These are phyloP conservation scores for Blepharisma japonicum DNA, from an alignment of 73 alveolate genomes.

Conservation along the genomic window DNA sequence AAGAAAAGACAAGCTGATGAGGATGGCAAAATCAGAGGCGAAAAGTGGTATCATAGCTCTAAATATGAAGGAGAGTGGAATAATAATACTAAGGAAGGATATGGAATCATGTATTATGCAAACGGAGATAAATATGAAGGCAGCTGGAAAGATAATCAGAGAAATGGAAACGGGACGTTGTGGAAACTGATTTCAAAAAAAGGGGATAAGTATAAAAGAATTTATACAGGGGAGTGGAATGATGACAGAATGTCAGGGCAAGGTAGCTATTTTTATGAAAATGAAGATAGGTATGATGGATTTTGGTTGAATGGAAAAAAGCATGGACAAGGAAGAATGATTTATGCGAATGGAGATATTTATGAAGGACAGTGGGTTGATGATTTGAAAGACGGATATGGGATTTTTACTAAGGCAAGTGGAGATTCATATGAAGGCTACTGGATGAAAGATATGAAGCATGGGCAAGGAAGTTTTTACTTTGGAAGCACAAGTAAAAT, in stretches of 20 bases:
- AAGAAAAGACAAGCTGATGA: conserved; percentile 73
- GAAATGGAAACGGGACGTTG: conserved; percentile 95
- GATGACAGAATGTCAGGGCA: conserved; percentile 95
- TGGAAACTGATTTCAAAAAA: conserved; percentile 57
- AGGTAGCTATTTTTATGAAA: conserved; percentile 88
- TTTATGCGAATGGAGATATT: conserved; percentile 91
- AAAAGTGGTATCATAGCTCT: conserved; percentile 77
- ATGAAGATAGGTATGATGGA: conserved; percentile 98
- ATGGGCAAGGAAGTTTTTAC: conserved; percentile 86
- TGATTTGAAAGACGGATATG: conserved; percentile 85
- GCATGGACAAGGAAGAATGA: conserved; percentile 94
- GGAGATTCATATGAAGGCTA: conserved; percentile 91
- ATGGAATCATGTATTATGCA: conserved; percentile 72
- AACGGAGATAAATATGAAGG: conserved; percentile 95
- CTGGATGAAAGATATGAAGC: conserved; percentile 89
- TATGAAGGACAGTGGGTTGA: conserved; percentile 95
- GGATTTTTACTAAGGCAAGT: conserved; percentile 78
- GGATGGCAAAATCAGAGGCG: conserved; percentile 88
- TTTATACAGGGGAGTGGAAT: conserved; percentile 96
- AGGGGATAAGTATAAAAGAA: conserved; percentile 68
- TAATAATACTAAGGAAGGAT: conserved; percentile 78
- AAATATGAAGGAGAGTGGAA: conserved; percentile 88
- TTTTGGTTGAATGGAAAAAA: conserved; percentile 87
- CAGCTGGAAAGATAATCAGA: conserved; percentile 75
- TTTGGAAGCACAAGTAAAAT: conserved; percentile 68